Percentiles rank a stretch among this genome's conserved stretches.
Conservation (phyloP, 805 yeast species). For the Metschnikowia matae region DNA sequence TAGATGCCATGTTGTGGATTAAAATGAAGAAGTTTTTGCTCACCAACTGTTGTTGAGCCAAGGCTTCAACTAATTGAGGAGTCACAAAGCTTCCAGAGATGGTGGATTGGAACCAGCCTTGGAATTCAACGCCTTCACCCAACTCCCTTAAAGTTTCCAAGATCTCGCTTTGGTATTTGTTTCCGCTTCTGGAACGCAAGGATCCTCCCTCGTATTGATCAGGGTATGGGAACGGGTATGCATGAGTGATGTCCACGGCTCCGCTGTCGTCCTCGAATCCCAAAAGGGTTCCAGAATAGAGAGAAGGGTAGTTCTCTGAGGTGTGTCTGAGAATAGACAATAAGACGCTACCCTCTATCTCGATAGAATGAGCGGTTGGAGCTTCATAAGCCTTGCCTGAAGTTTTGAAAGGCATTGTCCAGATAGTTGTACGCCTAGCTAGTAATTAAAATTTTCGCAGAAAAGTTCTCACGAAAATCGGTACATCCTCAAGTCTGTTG, state of each 20-base stretch:
- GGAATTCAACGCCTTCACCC: slow-evolving; percentile 63
- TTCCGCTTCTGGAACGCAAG: slow-evolving; percentile 56
- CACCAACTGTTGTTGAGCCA: slow-evolving; percentile 59
- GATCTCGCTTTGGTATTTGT: slow-evolving; percentile 64
- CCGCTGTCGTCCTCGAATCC: slow-evolving; percentile 65
- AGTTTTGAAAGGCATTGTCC: slow-evolving; percentile 16
- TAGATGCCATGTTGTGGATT: slow-evolving; percentile 67
- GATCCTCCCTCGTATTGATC: slow-evolving; percentile 65
- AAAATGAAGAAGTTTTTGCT: slow-evolving; percentile 54
- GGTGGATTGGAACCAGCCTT: slow-evolving; percentile 80
- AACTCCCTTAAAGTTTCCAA: slow-evolving; percentile 57
- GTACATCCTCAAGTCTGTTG: slow-evolving; percentile 8
- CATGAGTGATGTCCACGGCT: slow-evolving; percentile 50
- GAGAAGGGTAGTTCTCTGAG: slow-evolving; percentile 56
- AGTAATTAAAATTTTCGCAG: slow-evolving; percentile 13
- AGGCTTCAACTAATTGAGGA: slow-evolving; percentile 61
- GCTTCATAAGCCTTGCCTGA: slow-evolving; percentile 23
- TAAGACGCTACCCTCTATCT: slow-evolving; percentile 49
- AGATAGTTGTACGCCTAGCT: neutral
- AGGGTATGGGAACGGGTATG: slow-evolving; percentile 64
- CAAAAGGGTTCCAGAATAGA: slow-evolving; percentile 65
- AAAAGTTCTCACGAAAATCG: slow-evolving; percentile 13
- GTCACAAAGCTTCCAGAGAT: slow-evolving; percentile 66
- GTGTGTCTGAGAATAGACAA: slow-evolving; percentile 64
- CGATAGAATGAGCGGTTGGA: slow-evolving; percentile 39